These are phyloP conservation scores for Trametes hirsuta DNA, from an alignment of 1,284 basidiomycete genomes.

Conservation along the genomic window DNA sequence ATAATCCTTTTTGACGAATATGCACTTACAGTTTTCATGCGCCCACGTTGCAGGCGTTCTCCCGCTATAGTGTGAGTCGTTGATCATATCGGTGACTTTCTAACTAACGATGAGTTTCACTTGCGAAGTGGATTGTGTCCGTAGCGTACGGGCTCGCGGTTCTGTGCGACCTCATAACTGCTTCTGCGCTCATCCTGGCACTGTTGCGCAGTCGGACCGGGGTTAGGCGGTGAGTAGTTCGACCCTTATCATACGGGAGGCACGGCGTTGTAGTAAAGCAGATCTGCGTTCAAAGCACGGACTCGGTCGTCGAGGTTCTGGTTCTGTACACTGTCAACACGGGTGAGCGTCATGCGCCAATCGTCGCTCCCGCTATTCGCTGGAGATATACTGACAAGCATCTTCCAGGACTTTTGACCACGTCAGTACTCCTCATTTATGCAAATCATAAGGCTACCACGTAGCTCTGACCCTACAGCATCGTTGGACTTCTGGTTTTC, in stretches of 20 bases:
- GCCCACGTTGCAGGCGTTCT: not conserved
- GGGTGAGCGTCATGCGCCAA: not conserved
- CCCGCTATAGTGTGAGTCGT: not conserved
- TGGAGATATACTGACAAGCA: not conserved
- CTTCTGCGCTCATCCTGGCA: not conserved
- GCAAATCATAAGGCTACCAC: too few species aligned
- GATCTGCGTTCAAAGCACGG: not conserved
- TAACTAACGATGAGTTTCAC: not conserved
- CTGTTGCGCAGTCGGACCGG: not conserved
- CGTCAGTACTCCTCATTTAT: not conserved
- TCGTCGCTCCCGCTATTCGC: too few species aligned
- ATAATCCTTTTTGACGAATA: too few species aligned
- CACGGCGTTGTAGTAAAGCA: not conserved
- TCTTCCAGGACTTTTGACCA: not conserved
- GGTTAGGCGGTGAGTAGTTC: not conserved
- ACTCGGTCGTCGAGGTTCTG: not conserved
- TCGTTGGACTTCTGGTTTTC: not conserved
- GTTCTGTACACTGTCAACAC: constrained; percentile 2
- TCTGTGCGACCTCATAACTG: not conserved
- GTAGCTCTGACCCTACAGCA: not conserved
- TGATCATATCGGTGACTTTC: not conserved
- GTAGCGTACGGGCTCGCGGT: not conserved
- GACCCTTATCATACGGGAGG: too few species aligned
- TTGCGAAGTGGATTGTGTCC: not conserved
- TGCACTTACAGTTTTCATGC: not conserved